phyloP scores from a whole-genome alignment of 176 grass and related monocot genomes.

The Triticum urartu region DNA sequence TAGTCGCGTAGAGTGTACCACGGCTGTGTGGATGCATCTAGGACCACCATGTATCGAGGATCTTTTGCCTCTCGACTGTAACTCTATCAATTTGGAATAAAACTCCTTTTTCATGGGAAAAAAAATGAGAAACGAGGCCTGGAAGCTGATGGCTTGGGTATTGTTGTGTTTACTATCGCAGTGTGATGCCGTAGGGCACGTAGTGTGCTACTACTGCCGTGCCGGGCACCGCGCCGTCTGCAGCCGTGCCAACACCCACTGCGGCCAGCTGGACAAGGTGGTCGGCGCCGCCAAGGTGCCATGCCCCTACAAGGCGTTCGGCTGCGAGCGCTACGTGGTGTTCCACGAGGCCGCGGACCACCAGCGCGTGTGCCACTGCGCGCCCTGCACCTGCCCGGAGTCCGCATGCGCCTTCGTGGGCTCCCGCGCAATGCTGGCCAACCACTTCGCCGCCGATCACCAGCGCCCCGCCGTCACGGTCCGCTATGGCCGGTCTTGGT shows the following conservation, averaged over 20 bases:
- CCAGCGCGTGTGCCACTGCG: not conserved
- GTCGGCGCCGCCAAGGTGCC: not conserved
- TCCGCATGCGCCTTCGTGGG: not conserved
- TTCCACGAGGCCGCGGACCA: not conserved
- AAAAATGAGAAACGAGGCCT: too few relatives aligned
- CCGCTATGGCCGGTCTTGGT: not conserved
- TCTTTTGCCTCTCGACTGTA: too few relatives aligned
- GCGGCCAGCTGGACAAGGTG: not conserved
- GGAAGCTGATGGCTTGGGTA: too few relatives aligned
- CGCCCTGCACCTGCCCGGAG: conserved; percentile 21
- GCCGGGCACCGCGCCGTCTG: not conserved
- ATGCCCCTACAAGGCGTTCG: not conserved
- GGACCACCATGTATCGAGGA: too few relatives aligned
- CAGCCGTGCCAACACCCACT: not conserved
- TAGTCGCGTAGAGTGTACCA: too few relatives aligned
- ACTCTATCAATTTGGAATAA: too few relatives aligned
- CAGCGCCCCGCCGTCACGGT: not conserved
- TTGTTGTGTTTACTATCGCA: not conserved
- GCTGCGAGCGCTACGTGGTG: not conserved
- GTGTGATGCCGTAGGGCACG: not conserved
- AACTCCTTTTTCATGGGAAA: too few relatives aligned
- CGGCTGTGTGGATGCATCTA: too few relatives aligned
- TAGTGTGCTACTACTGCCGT: conserved; percentile 12
- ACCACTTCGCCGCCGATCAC: conserved; percentile 1
- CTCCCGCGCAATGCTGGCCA: not conserved